Percentiles rank a stretch among this genome's conserved stretches.
Conservation (phyloP, 2,329 filamentous ascomycete genomes). For the Colletotrichum sp. region DNA sequence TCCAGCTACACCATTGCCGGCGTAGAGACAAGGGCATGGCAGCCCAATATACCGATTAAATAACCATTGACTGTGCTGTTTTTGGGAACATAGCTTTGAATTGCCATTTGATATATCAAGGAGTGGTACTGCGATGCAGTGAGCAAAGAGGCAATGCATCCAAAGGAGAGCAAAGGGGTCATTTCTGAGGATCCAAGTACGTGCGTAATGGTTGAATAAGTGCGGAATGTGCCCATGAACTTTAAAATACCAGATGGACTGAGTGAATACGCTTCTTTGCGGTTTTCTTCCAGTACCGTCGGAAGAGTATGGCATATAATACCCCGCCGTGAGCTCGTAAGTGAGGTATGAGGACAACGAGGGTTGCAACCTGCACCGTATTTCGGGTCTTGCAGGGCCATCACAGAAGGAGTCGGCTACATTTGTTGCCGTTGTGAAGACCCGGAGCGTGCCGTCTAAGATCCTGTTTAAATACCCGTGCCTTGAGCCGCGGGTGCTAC, state of each 20-base stretch:
- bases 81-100: neutral
- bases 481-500: neutral
- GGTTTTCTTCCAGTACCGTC: neutral
- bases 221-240: rapidly evolving
- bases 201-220: rapidly evolving
- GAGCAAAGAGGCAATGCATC: neutral
- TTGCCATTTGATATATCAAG: neutral
- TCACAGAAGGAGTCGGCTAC: too few relatives aligned
- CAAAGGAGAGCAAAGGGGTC: neutral
- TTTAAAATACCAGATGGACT: rapidly evolving
- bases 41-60: neutral
- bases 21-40: neutral
- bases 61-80: neutral
- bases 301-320: neutral
- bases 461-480: neutral
- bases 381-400: neutral
- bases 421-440: neutral
- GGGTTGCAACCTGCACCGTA: neutral
- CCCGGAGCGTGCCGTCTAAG: neutral
- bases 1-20: neutral
- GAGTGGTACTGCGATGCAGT: neutral
- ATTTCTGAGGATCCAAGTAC: neutral
- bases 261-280: rapidly evolving
- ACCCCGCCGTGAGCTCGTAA: neutral
- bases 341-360: neutral